Conservation (phyloP, 225 moss, liverwort and hornwort species). For the Ulota crispa region DNA sequence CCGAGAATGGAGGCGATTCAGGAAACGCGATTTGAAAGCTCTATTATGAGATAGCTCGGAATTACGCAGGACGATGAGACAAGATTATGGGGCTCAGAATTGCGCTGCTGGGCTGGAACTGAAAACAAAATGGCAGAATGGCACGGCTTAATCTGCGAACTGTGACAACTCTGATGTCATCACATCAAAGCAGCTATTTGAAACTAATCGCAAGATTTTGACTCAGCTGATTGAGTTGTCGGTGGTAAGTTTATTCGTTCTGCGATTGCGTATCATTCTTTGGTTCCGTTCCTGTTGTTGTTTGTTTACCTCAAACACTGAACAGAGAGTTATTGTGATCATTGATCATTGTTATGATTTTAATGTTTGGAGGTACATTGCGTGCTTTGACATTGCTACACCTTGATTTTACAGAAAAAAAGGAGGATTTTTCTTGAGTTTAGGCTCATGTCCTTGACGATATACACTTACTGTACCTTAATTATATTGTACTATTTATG, state of each 20-base stretch:
- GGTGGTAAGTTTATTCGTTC: not conserved
- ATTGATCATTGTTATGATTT: not conserved
- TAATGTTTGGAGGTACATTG: not conserved
- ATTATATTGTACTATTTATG: not conserved
- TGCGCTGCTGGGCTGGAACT: not conserved
- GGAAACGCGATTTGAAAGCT: not conserved
- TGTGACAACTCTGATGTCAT: not conserved
- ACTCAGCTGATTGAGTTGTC: not conserved
- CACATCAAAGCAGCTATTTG: not conserved
- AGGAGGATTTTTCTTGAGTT: conserved; percentile 2
- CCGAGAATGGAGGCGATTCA: not conserved
- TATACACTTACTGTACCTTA: conserved; percentile 24
- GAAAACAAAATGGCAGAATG: not conserved
- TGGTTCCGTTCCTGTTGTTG: not conserved
- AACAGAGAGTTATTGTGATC: not conserved
- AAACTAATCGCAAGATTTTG: not conserved
- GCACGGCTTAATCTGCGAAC: not conserved
- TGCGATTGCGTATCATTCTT: not conserved
- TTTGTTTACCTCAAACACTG: conserved; percentile 1
- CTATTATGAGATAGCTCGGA: too few species aligned
- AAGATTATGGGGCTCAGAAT: not conserved
- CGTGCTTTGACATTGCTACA: not conserved
- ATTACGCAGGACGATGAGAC: not conserved
- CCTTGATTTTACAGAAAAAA: not conserved
- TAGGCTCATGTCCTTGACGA: conserved; percentile 7